phyloP scores from a whole-genome alignment of 768 basidiomycete genomes.

The Termitomyces sp. region DNA sequence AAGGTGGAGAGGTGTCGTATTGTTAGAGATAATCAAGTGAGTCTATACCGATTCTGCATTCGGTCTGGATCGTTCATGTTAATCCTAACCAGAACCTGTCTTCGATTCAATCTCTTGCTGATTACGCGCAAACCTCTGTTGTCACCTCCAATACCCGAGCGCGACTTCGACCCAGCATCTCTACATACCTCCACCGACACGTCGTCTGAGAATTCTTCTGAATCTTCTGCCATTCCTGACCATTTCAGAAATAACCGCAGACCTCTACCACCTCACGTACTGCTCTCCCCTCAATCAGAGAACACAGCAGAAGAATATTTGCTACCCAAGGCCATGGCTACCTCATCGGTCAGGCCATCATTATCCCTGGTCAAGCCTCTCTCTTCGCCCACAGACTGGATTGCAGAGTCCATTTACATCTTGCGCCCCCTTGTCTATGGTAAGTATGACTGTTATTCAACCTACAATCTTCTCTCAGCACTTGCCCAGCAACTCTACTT shows the following conservation, averaged over 20 bases:
- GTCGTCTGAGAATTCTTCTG: constrained; percentile 52
- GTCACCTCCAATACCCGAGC: constrained; percentile 76
- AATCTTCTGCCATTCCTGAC: constrained; percentile 58
- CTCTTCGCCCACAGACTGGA: constrained; percentile 64
- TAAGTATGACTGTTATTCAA: constrained; percentile 20
- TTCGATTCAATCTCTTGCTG: constrained; percentile 69
- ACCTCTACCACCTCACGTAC: constrained; percentile 57
- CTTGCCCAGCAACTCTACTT: constrained; percentile 32
- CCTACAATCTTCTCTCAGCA: constrained; percentile 7
- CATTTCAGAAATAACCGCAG: constrained; percentile 78
- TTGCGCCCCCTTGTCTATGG: constrained; percentile 76
- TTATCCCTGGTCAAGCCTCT: constrained; percentile 59
- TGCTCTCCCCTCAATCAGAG: constrained; percentile 52
- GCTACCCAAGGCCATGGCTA: constrained; percentile 73
- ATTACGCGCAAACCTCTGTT: constrained; percentile 75
- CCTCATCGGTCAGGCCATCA: constrained; percentile 67
- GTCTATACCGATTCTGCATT: constrained; percentile 16
- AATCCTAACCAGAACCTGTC: constrained; percentile 47
- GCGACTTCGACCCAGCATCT: constrained; percentile 77
- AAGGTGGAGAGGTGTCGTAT: constrained; percentile 72
- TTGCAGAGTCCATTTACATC: constrained; percentile 66
- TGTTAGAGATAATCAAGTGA: constrained; percentile 84
- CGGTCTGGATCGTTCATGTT: constrained; percentile 7
- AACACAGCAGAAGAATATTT: constrained; percentile 73
- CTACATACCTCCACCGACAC: constrained; percentile 47